A percentile compares a stretch with the other conserved stretches of the same genome.
phyloP scores from a whole-genome alignment of 805 yeast species.

The Barnettozyma pratensis region DNA sequence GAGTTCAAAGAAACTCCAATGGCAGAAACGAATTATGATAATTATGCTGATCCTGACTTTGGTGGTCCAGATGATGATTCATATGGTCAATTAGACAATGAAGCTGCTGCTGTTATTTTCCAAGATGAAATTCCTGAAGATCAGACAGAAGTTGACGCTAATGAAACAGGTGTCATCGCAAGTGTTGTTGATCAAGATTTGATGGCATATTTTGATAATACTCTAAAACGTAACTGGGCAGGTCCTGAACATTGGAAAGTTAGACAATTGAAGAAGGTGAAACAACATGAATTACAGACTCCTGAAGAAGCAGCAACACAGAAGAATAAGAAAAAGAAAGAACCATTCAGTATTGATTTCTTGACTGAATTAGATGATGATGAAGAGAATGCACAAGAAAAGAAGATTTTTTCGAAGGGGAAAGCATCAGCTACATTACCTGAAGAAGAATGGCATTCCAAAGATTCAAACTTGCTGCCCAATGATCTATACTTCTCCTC shows the following conservation, averaged over 20 bases:
- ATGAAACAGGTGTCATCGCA: slow-evolving; percentile 22
- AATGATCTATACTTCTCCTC: slow-evolving; percentile 72
- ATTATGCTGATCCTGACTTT: slow-evolving; percentile 15
- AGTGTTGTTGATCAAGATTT: slow-evolving; percentile 51
- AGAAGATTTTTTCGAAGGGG: slow-evolving; percentile 35
- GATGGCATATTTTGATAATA: slow-evolving; percentile 77
- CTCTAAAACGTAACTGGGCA: slow-evolving; percentile 70
- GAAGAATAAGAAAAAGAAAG: slow-evolving; percentile 31
- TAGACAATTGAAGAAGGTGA: slow-evolving; percentile 43
- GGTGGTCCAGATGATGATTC: slow-evolving; percentile 24
- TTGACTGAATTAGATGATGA: slow-evolving; percentile 28
- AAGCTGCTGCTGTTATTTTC: slow-evolving; percentile 19
- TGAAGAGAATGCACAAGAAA: slow-evolving; percentile 34
- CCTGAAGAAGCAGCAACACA: slow-evolving; percentile 16
- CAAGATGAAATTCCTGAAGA: slow-evolving; percentile 16
- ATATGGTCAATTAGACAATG: slow-evolving; percentile 21
- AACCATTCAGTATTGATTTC: slow-evolving; percentile 40
- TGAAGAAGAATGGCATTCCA: slow-evolving; percentile 34
- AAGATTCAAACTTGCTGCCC: slow-evolving; percentile 52
- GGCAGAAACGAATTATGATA: slow-evolving; percentile 16
- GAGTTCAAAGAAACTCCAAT: slow-evolving; percentile 10
- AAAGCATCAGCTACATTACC: slow-evolving; percentile 34
- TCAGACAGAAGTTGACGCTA: slow-evolving; percentile 15
- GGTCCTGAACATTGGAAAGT: slow-evolving; percentile 95
- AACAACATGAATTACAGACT: slow-evolving; percentile 5